Percentiles rank a stretch among this genome's conserved stretches.
Conservation (phyloP, 306 rosid genomes). For the Potentilla sterilis region DNA sequence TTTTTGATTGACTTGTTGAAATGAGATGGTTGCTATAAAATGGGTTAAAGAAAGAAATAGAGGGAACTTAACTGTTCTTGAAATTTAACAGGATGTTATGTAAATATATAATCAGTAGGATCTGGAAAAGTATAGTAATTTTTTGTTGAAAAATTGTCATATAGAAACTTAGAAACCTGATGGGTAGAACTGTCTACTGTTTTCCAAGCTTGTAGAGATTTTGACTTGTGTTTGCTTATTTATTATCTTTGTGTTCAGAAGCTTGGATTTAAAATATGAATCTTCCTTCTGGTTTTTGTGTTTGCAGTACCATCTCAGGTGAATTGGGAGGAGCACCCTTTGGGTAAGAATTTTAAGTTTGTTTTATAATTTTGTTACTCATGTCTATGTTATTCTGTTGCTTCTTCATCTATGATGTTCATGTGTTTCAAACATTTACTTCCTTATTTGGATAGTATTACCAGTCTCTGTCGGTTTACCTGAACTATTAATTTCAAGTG, state of each 20-base stretch:
- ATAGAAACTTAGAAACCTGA: neutral
- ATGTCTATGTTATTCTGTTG: neutral
- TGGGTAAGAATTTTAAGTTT: slow-evolving; percentile 55
- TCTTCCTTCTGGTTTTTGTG: neutral
- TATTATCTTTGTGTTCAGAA: neutral
- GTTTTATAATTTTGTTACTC: neutral
- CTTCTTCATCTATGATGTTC: slow-evolving; percentile 3
- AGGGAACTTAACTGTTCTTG: neutral
- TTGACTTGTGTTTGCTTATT: neutral
- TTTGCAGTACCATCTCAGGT: slow-evolving; percentile 76
- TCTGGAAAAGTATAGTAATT: neutral
- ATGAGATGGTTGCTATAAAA: neutral
- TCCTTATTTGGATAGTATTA: neutral
- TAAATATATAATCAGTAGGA: neutral
- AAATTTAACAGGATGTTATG: neutral
- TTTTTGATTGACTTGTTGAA: neutral
- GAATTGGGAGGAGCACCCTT: slow-evolving; percentile 91
- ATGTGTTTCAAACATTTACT: neutral
- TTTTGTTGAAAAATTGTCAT: neutral
- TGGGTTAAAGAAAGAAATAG: neutral
- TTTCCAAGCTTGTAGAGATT: neutral
- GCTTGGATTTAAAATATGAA: neutral
- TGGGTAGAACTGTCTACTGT: neutral
- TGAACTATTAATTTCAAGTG: neutral
- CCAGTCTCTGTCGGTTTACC: neutral